Evolutionary conservation across 352 stramenopile species (phyloP).

Genomic region (Globisporangium spiculum): DNA sequence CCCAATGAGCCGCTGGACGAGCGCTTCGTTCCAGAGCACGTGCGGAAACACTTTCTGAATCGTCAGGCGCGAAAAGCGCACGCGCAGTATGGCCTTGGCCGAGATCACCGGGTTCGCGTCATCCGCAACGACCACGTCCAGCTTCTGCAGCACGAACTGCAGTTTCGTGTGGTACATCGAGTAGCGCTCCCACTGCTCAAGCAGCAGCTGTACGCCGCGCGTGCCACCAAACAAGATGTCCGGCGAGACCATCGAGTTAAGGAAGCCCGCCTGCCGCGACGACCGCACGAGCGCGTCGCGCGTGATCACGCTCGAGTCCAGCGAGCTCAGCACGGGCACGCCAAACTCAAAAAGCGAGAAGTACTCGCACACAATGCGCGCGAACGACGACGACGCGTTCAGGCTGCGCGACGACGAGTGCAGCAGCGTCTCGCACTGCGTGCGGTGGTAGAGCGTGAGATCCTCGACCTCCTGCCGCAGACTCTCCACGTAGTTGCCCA

Average conservation of each 20-base stretch:
- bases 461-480: conserved; percentile 44
- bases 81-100: conserved; percentile 39
- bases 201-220: conserved; percentile 35
- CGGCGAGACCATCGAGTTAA: conserved; percentile 43
- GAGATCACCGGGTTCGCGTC: conserved; percentile 37
- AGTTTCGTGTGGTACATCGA: conserved; percentile 53
- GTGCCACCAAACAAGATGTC: conserved; percentile 51
- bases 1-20: conserved; percentile 67
- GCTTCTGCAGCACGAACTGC: conserved; percentile 39
- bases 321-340: conserved; percentile 29
- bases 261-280: conserved; percentile 29
- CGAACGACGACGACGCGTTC: conserved; percentile 23
- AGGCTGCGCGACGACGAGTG: conserved; percentile 16
- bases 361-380: conserved; percentile 54
- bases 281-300: conserved; percentile 22
- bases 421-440: conserved; percentile 19
- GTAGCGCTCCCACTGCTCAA: conserved; percentile 69
- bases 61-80: conserved; percentile 56
- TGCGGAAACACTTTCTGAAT: conserved; percentile 72
- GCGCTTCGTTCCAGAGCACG: conserved; percentile 51
- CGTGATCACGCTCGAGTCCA: conserved; percentile 20
- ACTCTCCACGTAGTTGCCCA: conserved; percentile 44
- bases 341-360: conserved; percentile 62
- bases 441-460: conserved; percentile 29
- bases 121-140: conserved; percentile 42